Percentiles rank a stretch among this genome's conserved stretches.
These are phyloP conservation scores for Scutellaria minor DNA, from an alignment of 257 asterid genomes.

Conservation along the genomic window DNA sequence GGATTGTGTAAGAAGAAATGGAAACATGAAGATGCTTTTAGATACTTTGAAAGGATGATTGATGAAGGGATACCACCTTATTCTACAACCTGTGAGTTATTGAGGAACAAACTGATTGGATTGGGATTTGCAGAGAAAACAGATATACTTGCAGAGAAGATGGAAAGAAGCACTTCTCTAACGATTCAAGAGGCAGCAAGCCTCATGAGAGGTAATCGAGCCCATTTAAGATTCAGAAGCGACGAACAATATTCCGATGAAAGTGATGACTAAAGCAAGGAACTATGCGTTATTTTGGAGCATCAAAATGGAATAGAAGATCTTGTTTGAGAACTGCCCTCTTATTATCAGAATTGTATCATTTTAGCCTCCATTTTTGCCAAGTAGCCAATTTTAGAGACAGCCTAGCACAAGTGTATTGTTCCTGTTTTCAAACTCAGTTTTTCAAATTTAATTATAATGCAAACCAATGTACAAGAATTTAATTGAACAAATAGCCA, in stretches of 20 bases:
- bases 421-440: too few relatives aligned
- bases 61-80: slow-evolving; percentile 94
- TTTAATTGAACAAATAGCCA: too few relatives aligned
- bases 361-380: too few relatives aligned
- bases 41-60: slow-evolving; percentile 78
- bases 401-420: too few relatives aligned
- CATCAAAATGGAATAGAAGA: too few relatives aligned
- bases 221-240: slow-evolving; percentile 32
- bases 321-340: too few relatives aligned
- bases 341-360: too few relatives aligned
- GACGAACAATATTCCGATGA: slow-evolving; percentile 59
- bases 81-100: slow-evolving; percentile 54
- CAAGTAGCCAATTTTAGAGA: too few relatives aligned
- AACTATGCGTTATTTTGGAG: too few relatives aligned
- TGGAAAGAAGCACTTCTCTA: slow-evolving; percentile 74
- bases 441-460: too few relatives aligned
- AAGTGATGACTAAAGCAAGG: slow-evolving; percentile 40
- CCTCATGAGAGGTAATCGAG: slow-evolving; percentile 65
- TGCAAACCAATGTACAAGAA: too few relatives aligned
- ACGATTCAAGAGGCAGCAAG: slow-evolving; percentile 60
- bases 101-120: slow-evolving; percentile 78
- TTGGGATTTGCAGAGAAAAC: slow-evolving; percentile 65
- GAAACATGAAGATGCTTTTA: slow-evolving; percentile 76
- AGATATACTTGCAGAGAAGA: slow-evolving; percentile 79
- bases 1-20: slow-evolving; percentile 79